Base-by-base conservation (phyloP, 768 basidiomycete species). In the Tylopilus rubrobrunneus region DNA sequence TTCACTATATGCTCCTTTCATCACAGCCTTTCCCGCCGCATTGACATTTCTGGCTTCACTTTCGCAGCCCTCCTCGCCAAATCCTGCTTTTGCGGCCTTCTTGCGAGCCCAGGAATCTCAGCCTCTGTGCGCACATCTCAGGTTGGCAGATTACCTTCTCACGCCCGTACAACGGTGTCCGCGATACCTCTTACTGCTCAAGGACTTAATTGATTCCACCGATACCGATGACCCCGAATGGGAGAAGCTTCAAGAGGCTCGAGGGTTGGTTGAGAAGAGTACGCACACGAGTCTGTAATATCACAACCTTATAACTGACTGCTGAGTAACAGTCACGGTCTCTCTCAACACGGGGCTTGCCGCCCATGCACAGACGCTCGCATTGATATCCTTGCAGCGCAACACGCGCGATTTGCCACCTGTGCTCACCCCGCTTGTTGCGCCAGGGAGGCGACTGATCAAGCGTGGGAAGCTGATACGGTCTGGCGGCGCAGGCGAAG, bases 161-260 rank as follows among this genome's bases (percentile, higher is more conserved):
- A 89, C 89, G 3, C 84, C 92, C 45, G 86, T 95, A 7, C 92
- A 95, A 68, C 80, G 92, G 51, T 92, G 90, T 67, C 92, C 92
- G 5, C 79, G 92, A 52, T 94, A 94, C 65, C 78, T 92, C 8
- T 77, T 95, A 11, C 74, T 95, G 11, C 78, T 94, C 48, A 91
- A 85, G 68, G 92, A 95, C 65, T 76, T 94, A 36, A 82, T 91
- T 34, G 67, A 69, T n/a, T 81, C 82, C 55, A 89, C 86, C 15
- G 77, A 79, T 36, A 70, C 74, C 5, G 81, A 82, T 4, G 85
- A 88, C 56, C 74, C 78, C n/a, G 92, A 93, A 65, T 76, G 86
- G 62, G 72, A 71, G 4, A 80, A 80, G 28, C 74, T 93, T 25
- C 77, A 75, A 31, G 72, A 77, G 37, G 86, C 80, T 1, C 82